Evolutionary conservation across 495 filamentous ascomycete species (phyloP), one percentile per base, ranked within the genome.

Genomic region (Glutinoglossum americanum): DNA sequence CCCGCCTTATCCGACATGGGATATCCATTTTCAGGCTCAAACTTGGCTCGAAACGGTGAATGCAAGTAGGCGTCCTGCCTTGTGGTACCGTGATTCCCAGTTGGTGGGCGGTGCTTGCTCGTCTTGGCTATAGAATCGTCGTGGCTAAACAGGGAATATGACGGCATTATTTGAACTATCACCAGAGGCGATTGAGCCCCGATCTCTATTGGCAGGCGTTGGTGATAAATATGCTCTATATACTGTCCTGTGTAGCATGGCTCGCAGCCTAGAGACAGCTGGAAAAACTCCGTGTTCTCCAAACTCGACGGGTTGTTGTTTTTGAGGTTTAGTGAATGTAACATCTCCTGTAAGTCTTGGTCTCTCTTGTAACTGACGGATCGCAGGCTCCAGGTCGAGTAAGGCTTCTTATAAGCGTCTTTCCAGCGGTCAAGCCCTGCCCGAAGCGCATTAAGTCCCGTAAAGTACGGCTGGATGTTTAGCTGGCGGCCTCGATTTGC

Each of bases 391-490:
- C 23, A 53, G 19, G 49, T 27, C 49, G 49, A 53, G 17, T 53
- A 32, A 21, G 54, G 59, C 11, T 57, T 65, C 57, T 45, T 49
- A 39, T 55, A 54, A 61, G 65, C 65, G 63, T 37, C 58, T 64
- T 39, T 56, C 56, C 25, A 67, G 51, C 7, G 65, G 26, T 53
- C 49, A 53, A 53, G 49, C 19, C 49, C 49, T 60, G 41, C 48
- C 53, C 49, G 54, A 54, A 45, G 67, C 62, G 51, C 39, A 48
- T 41, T 61, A 54, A 37, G 60, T 53, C 13, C 65, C 63, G 30
- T 60, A 49, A 53, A 67, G 53, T 56, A 68, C 60, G 51, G 62
- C 62, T n/a, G 57, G 58, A 45, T 64, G 64, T 56, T 67, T 62
- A 67, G 57, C 62, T 59, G 65, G 37, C 51, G 59, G 55, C 51